Percentiles rank a stretch among this genome's conserved stretches.
These are phyloP conservation scores for Plasmodium knowlesi DNA, from an alignment of 169 alveolate genomes.

Conservation along the genomic window DNA sequence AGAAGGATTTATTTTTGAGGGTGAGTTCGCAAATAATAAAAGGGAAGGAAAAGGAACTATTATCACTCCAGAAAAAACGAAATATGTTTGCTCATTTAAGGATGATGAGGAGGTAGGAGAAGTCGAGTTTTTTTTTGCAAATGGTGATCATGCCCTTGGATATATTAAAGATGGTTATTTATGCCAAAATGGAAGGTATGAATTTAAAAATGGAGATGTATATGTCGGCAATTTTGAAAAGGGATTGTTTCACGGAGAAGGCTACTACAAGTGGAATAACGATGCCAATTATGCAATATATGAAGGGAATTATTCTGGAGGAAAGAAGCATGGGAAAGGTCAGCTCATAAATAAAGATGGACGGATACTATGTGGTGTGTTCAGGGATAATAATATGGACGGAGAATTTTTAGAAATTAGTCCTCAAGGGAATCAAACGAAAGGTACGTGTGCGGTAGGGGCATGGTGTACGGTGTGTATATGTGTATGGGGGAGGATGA, in stretches of 20 bases:
- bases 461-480: not conserved
- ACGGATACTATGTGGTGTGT: constrained; percentile 80
- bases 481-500: too few relatives aligned
- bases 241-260: constrained; percentile 78
- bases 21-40: constrained; percentile 16
- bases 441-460: not conserved
- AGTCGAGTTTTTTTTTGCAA: constrained; percentile 54
- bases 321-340: constrained; percentile 84
- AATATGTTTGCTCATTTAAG: constrained; percentile 24
- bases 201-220: constrained; percentile 77
- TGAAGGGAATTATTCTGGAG: constrained; percentile 78
- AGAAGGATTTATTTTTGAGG: constrained; percentile 79
- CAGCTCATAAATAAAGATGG: constrained; percentile 79
- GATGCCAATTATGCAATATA: constrained; percentile 13
- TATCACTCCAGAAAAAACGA: constrained; percentile 31
- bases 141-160: constrained; percentile 72
- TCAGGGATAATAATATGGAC: constrained; percentile 69
- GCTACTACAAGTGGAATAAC: constrained; percentile 68
- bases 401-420: constrained; percentile 64
- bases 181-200: constrained; percentile 76
- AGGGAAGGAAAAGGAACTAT: constrained; percentile 54
- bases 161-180: constrained; percentile 67
- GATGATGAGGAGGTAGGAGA: constrained; percentile 63
- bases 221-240: constrained; percentile 78
- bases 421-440: constrained; percentile 62